These are phyloP conservation scores for Hypoxylon sp. DNA, from an alignment of 2,329 filamentous ascomycete genomes.

Conservation along the genomic window DNA sequence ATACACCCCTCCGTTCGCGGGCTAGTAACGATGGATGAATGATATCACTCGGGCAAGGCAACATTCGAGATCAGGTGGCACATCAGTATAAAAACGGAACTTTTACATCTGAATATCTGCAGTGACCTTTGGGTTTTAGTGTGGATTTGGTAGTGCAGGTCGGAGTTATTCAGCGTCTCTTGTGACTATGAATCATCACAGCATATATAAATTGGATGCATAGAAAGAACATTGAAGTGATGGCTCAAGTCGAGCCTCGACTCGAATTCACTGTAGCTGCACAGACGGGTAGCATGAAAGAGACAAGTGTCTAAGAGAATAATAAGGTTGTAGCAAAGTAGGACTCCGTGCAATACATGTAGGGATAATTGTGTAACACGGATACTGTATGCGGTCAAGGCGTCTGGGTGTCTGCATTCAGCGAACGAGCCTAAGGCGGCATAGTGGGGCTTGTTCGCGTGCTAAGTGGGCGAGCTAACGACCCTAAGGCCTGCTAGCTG, in stretches of 20 bases:
- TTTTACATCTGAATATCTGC: constrained; percentile 2
- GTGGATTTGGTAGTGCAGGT: background rate
- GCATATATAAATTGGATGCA: background rate
- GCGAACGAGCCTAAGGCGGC: constrained; percentile 29
- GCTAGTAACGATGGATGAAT: constrained; percentile 11
- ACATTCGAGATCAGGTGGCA: constrained; percentile 33
- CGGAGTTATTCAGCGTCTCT: background rate
- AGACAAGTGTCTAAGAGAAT: background rate
- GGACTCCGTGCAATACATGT: background rate
- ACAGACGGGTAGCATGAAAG: background rate
- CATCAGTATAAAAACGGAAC: constrained; percentile 13
- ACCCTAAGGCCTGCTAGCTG: constrained; percentile 14
- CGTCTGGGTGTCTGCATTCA: constrained; percentile 33
- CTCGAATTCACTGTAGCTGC: background rate
- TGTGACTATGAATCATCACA: background rate
- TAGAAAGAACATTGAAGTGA: background rate
- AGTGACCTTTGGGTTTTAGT: background rate
- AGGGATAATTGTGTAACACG: constrained; percentile 18
- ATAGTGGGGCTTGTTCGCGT: constrained; percentile 38
- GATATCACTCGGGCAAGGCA: constrained; percentile 19
- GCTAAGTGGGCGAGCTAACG: constrained; percentile 15
- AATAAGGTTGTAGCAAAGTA: background rate
- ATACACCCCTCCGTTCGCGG: constrained; percentile 2
- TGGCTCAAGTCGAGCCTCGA: too few relatives aligned
- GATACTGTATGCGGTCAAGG: constrained; percentile 13